Base-by-base conservation (phyloP, 331 rosid genomes). In the Dryas integrifolia region DNA sequence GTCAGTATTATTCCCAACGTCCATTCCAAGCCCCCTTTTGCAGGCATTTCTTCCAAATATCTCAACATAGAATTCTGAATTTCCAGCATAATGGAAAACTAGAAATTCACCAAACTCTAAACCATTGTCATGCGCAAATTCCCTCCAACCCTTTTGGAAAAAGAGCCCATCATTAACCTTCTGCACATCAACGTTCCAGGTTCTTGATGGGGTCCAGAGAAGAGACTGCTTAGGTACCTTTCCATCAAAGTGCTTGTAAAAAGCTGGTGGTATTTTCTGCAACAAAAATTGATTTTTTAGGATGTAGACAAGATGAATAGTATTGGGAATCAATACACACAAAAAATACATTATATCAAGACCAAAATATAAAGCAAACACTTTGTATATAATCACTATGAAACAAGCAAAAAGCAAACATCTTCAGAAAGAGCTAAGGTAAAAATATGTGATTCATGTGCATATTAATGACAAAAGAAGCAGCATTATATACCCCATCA, bases 111-210 rank as follows among this genome's bases (percentile, higher is more conserved):
- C 59, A 35, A 18, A 15, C 39, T 64, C 58, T 64, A 74, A 14
- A 14, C 56, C 44, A 43, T 74, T 52, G 45, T 65, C 24, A 8
- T 14, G 7, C n/a, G 41, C 35, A 74, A 74, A 74, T 64, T 11
- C 6, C 40, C 13, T 40, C 78, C 72, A 74, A n/a, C 78, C 78
- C 35, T 52, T 21, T 9, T 61, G 59, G 57, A 72, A 72, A 72
- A 13, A 72, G 49, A 47, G 38, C 48, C 35, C 56, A 11, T 58
- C 44, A 9, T 57, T 45, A 30, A 24, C 43, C 41, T 44, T 35
- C 44, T 70, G 13, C 39, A 47, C 51, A 5, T 30, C 44, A 47
- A 72, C 76, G 14, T 9, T 41, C 59, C 76, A 72, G 47, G 21
- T 30, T 46, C 15, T 40, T 0, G 50, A 5, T 15, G 58, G n/a